phyloP scores from a whole-genome alignment of 129 eudicot genomes.

The Pulicaria dysenterica region DNA sequence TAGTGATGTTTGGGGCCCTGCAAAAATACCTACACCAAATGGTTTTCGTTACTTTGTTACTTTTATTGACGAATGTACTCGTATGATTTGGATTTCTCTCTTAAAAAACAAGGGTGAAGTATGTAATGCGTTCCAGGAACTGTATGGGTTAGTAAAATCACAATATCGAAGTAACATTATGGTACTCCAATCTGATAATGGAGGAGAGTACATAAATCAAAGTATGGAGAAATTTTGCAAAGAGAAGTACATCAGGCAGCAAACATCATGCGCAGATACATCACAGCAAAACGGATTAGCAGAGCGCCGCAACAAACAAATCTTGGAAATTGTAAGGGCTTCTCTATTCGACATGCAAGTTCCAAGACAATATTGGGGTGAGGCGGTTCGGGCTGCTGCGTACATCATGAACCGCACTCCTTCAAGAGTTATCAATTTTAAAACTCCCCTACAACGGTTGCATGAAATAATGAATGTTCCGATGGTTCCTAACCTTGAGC shows the following conservation, averaged over 20 bases:
- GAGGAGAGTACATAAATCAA: constrained; percentile 11
- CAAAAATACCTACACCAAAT: background rate
- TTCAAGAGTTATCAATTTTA: too few relatives aligned
- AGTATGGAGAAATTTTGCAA: background rate
- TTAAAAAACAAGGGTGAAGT: constrained; percentile 12
- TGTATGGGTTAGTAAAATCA: constrained; percentile 8
- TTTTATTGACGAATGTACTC: constrained; percentile 28
- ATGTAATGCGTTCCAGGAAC: constrained; percentile 13
- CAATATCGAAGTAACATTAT: constrained; percentile 12
- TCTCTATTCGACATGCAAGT: too few relatives aligned
- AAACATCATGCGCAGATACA: background rate
- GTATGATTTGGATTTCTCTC: constrained; percentile 21
- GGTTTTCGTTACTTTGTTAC: constrained; percentile 20
- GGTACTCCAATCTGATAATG: constrained; percentile 25
- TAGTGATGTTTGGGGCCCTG: constrained; percentile 27
- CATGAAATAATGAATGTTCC: constrained; percentile 3
- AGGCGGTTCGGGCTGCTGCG: too few relatives aligned
- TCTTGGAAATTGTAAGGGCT: too few relatives aligned
- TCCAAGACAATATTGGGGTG: too few relatives aligned
- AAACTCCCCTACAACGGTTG: background rate
- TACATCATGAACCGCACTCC: too few relatives aligned
- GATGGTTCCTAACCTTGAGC: constrained; percentile 24
- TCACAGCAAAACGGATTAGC: too few relatives aligned
- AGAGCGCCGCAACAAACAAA: too few relatives aligned
- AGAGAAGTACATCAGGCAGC: constrained; percentile 1